phyloP scores from a whole-genome alignment of 371 early-diverging fungal genomes.

The Rhizopus sp. region DNA sequence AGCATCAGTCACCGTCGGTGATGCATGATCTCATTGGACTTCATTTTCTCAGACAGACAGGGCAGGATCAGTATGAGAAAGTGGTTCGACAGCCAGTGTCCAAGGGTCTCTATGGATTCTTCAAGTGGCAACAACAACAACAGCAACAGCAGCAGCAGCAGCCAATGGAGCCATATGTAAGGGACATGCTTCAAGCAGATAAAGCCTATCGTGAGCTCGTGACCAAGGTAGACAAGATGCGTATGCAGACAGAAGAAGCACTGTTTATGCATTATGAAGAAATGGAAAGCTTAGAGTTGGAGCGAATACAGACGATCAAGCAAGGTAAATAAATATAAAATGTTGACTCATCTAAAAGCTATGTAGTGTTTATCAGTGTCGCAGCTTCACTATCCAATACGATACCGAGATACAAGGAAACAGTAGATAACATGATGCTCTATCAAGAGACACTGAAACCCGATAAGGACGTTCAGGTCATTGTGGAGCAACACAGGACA shows the following conservation, averaged over 20 bases:
- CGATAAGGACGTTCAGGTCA: conserved; percentile 65
- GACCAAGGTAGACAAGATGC: conserved; percentile 56
- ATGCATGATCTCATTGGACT: conserved; percentile 3
- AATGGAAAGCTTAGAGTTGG: conserved; percentile 59
- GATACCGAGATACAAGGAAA: conserved; percentile 55
- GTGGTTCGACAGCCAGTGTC: not conserved
- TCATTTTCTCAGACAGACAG: not conserved
- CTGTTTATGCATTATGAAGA: conserved; percentile 60
- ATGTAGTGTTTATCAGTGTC: conserved; percentile 62
- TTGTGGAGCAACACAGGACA: conserved; percentile 71
- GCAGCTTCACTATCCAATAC: conserved; percentile 65
- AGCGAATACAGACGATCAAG: conserved; percentile 60
- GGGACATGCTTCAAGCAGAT: conserved; percentile 58
- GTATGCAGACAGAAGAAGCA: conserved; percentile 65
- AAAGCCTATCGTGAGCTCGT: conserved; percentile 58
- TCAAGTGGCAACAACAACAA: conserved; percentile 4
- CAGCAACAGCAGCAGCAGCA: not conserved
- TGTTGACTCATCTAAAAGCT: conserved; percentile 1
- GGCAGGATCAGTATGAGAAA: not conserved
- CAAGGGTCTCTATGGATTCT: too few species aligned
- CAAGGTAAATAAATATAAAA: conserved; percentile 36
- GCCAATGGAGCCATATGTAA: conserved; percentile 6
- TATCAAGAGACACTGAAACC: conserved; percentile 72
- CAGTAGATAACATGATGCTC: conserved; percentile 62
- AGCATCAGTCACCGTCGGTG: not conserved